Base-by-base conservation (phyloP, 1,284 basidiomycete species). In the Porodaedalea pini region DNA sequence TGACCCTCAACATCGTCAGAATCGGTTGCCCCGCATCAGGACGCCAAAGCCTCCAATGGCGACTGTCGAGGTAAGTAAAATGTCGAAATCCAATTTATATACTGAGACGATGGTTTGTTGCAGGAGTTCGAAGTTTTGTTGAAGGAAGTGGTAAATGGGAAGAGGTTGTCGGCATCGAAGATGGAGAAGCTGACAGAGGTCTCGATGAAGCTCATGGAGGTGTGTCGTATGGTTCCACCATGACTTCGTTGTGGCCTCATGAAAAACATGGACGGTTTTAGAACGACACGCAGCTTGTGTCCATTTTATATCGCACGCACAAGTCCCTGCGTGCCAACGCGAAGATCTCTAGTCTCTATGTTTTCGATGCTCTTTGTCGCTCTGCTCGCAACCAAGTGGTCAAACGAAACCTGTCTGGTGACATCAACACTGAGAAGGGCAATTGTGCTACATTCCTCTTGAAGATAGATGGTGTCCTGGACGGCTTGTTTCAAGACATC, bases 341-440 rank as follows among this genome's bases (percentile, higher is more conserved):
- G 61, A 94, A 96, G 68, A 82, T 94, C 60, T 85, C 82, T 47
- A 92, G 90, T 71, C 77, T 97, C 57, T 97, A 97, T 72, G 85
- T 88, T 43, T 91, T 97, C 69, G 94, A 97, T 72, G 90, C 93
- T 15, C 78, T 97, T 60, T 82, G 90, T 44, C 84, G 94, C 56
- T 91, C 88, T 15, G 91, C 91, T n/a, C 79, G 83, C 61, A 76
- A 76, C 61, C 78, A 83, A 54, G 82, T 77, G 41, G 83, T 76
- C 67, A 92, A 92, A 69, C 80, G 84, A 53, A 76, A 76, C 56
- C 71, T 83, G 17, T 75, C 77, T 62, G 80, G 77, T 59, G 81
- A 87, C 61, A 66, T 78, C 17, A 78, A 78, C 52, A 73, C 79
- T 21, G 72, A 73, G 50, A 80, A 79, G 61, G 90, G 90, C 51